These are phyloP conservation scores for Bretschneidera sinensis DNA, from an alignment of 345 rosid species.

Conservation along the genomic window DNA sequence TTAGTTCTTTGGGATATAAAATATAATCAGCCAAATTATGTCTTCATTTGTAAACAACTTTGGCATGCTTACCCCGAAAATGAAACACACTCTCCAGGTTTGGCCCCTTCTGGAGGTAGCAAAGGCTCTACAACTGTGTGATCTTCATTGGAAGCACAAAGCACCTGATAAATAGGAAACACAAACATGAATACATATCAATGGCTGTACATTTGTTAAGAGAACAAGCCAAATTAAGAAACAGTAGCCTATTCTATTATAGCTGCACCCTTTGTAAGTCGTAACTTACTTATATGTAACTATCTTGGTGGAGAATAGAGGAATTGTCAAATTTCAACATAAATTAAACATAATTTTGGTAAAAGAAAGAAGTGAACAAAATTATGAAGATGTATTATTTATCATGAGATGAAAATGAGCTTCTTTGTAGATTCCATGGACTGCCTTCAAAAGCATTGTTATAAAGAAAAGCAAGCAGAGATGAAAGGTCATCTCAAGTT, in stretches of 20 bases:
- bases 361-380: too few species aligned
- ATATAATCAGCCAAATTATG: too few species aligned
- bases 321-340: neutral
- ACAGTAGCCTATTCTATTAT: neutral
- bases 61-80: constrained; percentile 60
- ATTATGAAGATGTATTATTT: too few species aligned
- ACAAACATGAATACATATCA: constrained; percentile 10
- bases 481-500: neutral
- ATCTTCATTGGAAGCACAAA: constrained; percentile 87
- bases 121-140: constrained; percentile 77
- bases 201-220: too few species aligned
- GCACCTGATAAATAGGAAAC: constrained; percentile 49
- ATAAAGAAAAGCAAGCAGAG: too few species aligned
- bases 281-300: neutral
- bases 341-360: neutral
- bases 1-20: neutral
- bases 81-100: constrained; percentile 64
- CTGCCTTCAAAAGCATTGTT: too few species aligned
- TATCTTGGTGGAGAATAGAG: neutral
- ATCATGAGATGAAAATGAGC: too few species aligned
- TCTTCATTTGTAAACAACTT: neutral
- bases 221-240: too few species aligned
- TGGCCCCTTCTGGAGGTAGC: constrained; percentile 79
- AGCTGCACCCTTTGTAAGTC: neutral
- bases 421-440: too few species aligned